Conservation (phyloP, 768 basidiomycete species). For the Roridomyces roridus region DNA sequence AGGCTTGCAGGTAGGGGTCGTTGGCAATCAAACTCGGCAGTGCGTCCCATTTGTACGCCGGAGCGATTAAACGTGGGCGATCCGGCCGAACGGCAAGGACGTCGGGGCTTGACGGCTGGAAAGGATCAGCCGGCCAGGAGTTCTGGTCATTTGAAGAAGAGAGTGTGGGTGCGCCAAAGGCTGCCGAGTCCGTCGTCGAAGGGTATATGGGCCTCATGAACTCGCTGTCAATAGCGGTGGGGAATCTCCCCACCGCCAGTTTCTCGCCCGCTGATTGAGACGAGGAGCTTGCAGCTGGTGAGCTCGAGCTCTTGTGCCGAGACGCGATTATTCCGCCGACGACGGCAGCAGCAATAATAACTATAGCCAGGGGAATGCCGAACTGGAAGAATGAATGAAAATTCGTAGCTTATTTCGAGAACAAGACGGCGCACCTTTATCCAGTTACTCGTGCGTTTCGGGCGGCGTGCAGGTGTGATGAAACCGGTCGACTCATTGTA, state of each 20-base stretch:
- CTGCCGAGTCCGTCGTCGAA: constrained; percentile 83
- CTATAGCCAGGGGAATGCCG: no score
- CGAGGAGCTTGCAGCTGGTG: constrained; percentile 55
- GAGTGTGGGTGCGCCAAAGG: constrained; percentile 77
- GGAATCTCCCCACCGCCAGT: constrained; percentile 66
- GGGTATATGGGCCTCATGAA: constrained; percentile 89
- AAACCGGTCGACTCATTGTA: no score
- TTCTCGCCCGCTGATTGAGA: constrained; percentile 56
- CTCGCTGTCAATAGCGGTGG: constrained; percentile 79
- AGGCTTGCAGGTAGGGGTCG: constrained; percentile 85
- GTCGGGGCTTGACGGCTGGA: constrained; percentile 66
- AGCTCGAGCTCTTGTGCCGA: neutral
- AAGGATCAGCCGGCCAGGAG: constrained; percentile 85
- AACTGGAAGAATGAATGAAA: no score
- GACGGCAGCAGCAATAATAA: no score
- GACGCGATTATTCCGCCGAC: no score
- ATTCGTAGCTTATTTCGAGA: no score
- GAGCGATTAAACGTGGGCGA: constrained; percentile 92
- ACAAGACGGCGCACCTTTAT: no score
- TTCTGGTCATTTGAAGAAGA: constrained; percentile 39
- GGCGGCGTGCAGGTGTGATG: no score
- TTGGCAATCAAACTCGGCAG: constrained; percentile 77
- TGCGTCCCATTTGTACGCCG: constrained; percentile 92
- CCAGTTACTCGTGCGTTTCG: no score
- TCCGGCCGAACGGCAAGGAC: constrained; percentile 70